Conservation (phyloP, 176 grass and related monocot genomes). For the Tuctoria greenei region DNA sequence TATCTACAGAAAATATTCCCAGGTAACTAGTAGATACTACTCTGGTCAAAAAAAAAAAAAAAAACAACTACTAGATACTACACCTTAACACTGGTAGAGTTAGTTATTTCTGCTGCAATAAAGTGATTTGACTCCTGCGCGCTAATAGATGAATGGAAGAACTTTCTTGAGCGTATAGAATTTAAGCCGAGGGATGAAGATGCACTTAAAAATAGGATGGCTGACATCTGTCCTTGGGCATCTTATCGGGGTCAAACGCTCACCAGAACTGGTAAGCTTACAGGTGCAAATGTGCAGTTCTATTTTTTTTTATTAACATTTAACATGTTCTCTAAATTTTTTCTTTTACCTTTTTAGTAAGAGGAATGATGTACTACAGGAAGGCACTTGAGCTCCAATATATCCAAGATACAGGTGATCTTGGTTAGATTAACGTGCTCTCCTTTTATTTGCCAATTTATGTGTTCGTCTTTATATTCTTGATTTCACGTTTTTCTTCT, state of each 20-base stretch:
- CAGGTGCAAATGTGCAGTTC: constrained; percentile 9
- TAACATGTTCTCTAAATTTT: constrained; percentile 27
- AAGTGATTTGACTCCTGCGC: constrained; percentile 35
- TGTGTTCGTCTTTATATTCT: constrained; percentile 10
- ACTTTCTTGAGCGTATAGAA: constrained; percentile 52
- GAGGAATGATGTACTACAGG: constrained; percentile 99
- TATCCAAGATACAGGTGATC: constrained; percentile 48
- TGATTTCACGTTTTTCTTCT: constrained; percentile 12
- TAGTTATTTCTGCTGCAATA: constrained; percentile 7
- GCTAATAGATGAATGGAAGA: constrained; percentile 76
- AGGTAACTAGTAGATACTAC: constrained; percentile 41
- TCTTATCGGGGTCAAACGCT: constrained; percentile 92
- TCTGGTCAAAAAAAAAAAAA: no score
- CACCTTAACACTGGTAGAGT: neutral
- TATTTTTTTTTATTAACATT: constrained; percentile 10
- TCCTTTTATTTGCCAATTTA: constrained; percentile 3
- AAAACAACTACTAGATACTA: constrained; percentile 12
- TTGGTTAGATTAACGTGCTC: constrained; percentile 38
- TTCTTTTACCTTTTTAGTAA: constrained; percentile 55
- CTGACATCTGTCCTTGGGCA: constrained; percentile 54
- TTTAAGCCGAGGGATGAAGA: constrained; percentile 30
- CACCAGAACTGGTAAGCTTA: constrained; percentile 59
- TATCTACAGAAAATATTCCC: constrained; percentile 91
- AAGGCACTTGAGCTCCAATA: constrained; percentile 70
- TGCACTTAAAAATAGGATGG: neutral